Base-by-base conservation (phyloP, 2,329 filamentous ascomycete species). In the Ustilaginoidea virens region DNA sequence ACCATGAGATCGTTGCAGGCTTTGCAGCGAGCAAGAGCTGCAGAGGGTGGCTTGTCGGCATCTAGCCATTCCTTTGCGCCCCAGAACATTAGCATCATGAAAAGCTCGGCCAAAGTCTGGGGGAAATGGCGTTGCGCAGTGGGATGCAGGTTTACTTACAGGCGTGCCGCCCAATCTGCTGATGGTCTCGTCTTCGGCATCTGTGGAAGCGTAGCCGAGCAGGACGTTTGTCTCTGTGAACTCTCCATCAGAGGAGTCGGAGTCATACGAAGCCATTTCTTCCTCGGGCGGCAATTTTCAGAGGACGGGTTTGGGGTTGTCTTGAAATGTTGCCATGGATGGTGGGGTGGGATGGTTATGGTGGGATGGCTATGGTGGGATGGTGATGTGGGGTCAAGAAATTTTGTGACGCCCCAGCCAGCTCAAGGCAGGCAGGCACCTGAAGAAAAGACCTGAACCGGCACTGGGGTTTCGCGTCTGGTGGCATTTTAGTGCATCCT, bases 101-200 rank as follows among this genome's bases (percentile, higher is more conserved):
- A n/a, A n/a, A n/a, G 10, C 3, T 17, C n/a, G 18, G 9, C 5
- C 7, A 27, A 22, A 29, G 24, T 26, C 13, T n/a, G n/a, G n/a
- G n/a, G n/a, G n/a, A n/a, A n/a, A n/a, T n/a, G n/a, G n/a, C 19
- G 19, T 21, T 21, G 19, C 9, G 11, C 14, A 4, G 25, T 17
- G 8, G 25, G 14, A 13, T n/a, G n/a, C n/a, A n/a, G n/a, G n/a
- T n/a, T 10, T 14, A 34, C 75, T 43, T 75, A 94, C 87, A 29
- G 90, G 83, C 44, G 63, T 66, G 31, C 90, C 90, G 39, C 90
- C 90, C 8, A 98, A 62, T 40, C 87, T 81, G 52, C 82, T 94
- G 46, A 92, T 77, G 9, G 70, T 68, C 51, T 98, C 87, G 37
- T 82, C 76, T 31, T 75, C 78, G 10, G 73, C 59, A 31, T 92